Conservation (phyloP, 2,329 filamentous ascomycete genomes). For the Aurifilum marmelostoma region DNA sequence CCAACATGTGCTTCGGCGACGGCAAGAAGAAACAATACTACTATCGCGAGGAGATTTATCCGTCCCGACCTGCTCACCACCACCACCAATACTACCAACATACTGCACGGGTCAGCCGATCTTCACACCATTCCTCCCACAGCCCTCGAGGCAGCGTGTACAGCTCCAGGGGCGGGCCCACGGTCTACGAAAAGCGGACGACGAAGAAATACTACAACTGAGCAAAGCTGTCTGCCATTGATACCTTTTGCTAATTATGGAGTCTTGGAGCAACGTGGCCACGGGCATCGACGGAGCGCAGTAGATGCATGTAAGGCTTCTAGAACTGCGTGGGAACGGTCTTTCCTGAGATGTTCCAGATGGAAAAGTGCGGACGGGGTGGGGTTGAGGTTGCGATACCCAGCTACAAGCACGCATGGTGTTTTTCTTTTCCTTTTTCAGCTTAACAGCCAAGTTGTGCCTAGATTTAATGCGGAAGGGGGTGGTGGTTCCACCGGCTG, state of each 20-base stretch:
- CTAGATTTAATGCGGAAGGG: neutral
- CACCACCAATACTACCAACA: constrained; percentile 11
- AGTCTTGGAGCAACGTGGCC: no score
- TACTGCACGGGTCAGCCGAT: constrained; percentile 1
- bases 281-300: neutral
- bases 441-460: neutral
- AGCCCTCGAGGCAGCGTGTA: constrained; percentile 7
- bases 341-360: neutral
- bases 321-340: neutral
- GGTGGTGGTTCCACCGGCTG: neutral
- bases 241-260: no score
- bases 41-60: constrained; percentile 11
- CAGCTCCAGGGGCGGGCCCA: constrained; percentile 7
- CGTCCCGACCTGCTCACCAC: neutral
- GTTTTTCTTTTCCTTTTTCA: no score
- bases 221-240: neutral
- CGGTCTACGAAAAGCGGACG: constrained; percentile 11
- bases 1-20: constrained; percentile 14
- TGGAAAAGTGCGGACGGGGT: neutral
- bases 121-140: constrained; percentile 1
- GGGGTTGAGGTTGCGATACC: neutral
- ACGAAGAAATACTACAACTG: constrained; percentile 12
- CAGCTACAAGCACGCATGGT: neutral
- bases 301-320: neutral
- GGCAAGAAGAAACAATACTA: constrained; percentile 6